Percentiles rank a stretch among this genome's conserved stretches.
Evolutionary conservation across 495 filamentous ascomycete genomes (phyloP).

Genomic region (Pseudomonodictys pantanalensis): DNA sequence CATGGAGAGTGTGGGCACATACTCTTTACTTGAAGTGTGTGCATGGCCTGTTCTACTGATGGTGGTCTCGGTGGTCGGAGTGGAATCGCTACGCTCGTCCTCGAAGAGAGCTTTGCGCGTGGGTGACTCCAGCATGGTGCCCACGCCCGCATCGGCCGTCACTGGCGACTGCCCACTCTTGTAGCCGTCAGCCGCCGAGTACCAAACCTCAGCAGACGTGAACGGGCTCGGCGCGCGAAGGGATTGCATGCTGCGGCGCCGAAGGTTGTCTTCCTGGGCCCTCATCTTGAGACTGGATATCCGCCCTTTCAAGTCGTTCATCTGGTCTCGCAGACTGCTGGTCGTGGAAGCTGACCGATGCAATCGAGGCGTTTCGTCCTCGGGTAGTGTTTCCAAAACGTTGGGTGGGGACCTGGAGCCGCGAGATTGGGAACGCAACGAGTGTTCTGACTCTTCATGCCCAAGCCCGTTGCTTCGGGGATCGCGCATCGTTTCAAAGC

Average conservation of each 20-base stretch:
- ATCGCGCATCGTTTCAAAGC: conserved; percentile 29
- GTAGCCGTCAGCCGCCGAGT: conserved; percentile 39
- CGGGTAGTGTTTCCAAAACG: conserved; percentile 36
- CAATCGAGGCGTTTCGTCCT: conserved; percentile 61
- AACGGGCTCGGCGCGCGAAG: conserved; percentile 82
- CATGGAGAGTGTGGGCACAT: too few species aligned
- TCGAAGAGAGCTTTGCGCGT: conserved; percentile 48
- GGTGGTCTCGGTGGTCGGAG: background rate
- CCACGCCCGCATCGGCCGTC: conserved; percentile 30
- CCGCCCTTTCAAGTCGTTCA: conserved; percentile 88
- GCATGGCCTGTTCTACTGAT: background rate
- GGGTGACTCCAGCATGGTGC: conserved; percentile 33
- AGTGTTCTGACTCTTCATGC: conserved; percentile 10
- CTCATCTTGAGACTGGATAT: conserved; percentile 82
- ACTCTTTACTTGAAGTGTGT: too few species aligned
- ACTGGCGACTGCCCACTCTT: conserved; percentile 25
- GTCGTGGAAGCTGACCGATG: conserved; percentile 39
- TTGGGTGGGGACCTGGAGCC: conserved; percentile 28
- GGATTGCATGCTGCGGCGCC: conserved; percentile 78
- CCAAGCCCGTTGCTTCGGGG: conserved; percentile 3
- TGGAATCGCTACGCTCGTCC: conserved; percentile 29
- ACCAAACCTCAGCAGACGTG: conserved; percentile 75
- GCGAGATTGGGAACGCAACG: conserved; percentile 24
- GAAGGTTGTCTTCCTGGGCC: conserved; percentile 76
- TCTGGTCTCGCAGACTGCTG: conserved; percentile 79